Conservation (phyloP, 1,139 yeast genomes). For the Zygoascus sp. region DNA sequence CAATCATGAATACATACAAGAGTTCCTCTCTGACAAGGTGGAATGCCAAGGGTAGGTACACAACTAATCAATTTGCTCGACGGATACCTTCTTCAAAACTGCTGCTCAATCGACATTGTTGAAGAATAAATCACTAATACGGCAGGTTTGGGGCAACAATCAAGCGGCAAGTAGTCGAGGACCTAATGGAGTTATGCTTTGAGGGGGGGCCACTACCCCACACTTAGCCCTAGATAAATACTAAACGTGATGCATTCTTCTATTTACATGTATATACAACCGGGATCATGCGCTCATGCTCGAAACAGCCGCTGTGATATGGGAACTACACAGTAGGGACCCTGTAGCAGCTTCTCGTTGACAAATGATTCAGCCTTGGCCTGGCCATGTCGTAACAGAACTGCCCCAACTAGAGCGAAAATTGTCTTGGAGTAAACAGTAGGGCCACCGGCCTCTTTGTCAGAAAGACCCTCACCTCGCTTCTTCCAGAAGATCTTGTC, state of each 20-base stretch:
- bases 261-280: constrained; percentile 2
- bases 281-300: neutral
- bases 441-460: constrained; percentile 13
- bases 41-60: constrained; percentile 10
- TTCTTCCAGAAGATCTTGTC: constrained; percentile 67
- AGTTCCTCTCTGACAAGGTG: constrained; percentile 3
- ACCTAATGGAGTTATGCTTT: neutral
- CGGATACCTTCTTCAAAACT: too few relatives aligned
- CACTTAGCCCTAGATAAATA: neutral
- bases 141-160: constrained; percentile 6
- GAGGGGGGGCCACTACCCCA: neutral
- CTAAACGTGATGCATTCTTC: neutral
- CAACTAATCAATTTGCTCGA: too few relatives aligned
- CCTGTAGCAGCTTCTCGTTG: constrained; percentile 28
- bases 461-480: constrained; percentile 13
- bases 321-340: constrained; percentile 23
- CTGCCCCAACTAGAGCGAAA: constrained; percentile 77
- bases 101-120: too few relatives aligned
- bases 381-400: constrained; percentile 62
- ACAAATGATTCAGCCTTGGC: constrained; percentile 35
- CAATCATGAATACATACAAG: neutral
- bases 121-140: too few relatives aligned
- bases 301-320: constrained; percentile 15
- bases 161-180: neutral
- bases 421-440: constrained; percentile 64